phyloP scores from a whole-genome alignment of 176 grass and related monocot genomes.

The Bromus sterilis region DNA sequence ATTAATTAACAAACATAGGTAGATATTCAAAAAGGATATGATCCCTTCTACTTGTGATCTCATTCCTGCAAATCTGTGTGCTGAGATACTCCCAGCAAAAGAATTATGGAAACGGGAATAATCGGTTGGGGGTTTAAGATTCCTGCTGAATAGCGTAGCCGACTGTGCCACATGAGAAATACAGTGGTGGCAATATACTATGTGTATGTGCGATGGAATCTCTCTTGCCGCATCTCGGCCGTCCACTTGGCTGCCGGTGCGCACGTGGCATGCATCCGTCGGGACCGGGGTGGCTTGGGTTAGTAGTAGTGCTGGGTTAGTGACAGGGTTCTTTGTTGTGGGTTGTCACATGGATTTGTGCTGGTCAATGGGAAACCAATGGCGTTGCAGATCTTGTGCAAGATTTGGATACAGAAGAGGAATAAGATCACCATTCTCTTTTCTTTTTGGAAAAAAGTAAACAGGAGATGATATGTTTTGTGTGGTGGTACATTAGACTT shows the following conservation, averaged over 20 bases:
- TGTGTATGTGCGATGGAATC: background rate
- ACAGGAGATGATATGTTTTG: background rate
- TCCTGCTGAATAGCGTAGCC: slow-evolving; percentile 1
- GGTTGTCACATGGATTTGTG: slow-evolving; percentile 34
- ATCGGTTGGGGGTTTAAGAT: slow-evolving; percentile 25
- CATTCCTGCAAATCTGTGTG: slow-evolving; percentile 8
- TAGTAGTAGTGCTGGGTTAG: background rate
- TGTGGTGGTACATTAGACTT: background rate
- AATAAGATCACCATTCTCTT: background rate
- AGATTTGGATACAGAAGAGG: slow-evolving; percentile 13
- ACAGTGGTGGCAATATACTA: background rate
- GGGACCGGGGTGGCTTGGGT: background rate
- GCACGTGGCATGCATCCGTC: slow-evolving; percentile 7
- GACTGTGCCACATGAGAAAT: slow-evolving; percentile 28
- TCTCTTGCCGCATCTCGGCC: background rate
- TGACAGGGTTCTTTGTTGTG: background rate
- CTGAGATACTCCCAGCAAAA: background rate
- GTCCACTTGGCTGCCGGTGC: background rate
- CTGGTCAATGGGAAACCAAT: slow-evolving; percentile 21
- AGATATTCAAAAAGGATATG: background rate
- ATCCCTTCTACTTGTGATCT: slow-evolving; percentile 14
- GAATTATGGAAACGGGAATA: background rate
- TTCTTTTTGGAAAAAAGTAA: background rate
- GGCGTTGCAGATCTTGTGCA: slow-evolving; percentile 24
- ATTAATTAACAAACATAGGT: background rate